Evolutionary conservation across 2,329 filamentous ascomycete species (phyloP).

Genomic region (Exophiala bonariae): DNA sequence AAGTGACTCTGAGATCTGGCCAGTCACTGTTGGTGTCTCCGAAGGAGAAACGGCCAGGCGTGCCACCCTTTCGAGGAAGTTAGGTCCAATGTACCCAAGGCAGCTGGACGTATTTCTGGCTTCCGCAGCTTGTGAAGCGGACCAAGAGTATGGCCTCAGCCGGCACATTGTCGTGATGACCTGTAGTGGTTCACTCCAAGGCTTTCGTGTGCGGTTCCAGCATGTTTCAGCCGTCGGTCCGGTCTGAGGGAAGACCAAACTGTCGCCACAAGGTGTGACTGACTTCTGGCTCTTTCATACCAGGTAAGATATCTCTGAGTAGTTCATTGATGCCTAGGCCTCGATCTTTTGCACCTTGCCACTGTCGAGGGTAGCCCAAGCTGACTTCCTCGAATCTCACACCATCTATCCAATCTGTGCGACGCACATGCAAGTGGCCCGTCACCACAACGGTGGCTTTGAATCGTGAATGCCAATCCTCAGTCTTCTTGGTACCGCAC

Average conservation of each 20-base stretch:
- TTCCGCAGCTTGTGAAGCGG: too few relatives aligned
- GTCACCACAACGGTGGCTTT: slow-evolving; percentile 29
- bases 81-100: too few relatives aligned
- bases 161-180: too few relatives aligned
- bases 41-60: too few relatives aligned
- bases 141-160: too few relatives aligned
- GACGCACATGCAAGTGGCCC: slow-evolving; percentile 27
- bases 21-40: too few relatives aligned
- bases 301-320: slow-evolving; percentile 26
- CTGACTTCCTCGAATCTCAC: slow-evolving; percentile 29
- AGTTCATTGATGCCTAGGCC: slow-evolving; percentile 26
- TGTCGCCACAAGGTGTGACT: slow-evolving; percentile 20
- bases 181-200: too few relatives aligned
- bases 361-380: slow-evolving; percentile 28
- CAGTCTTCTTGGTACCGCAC: slow-evolving; percentile 28
- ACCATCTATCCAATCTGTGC: slow-evolving; percentile 28
- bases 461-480: slow-evolving; percentile 27
- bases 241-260: slow-evolving; percentile 8
- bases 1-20: too few relatives aligned
- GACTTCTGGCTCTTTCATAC: slow-evolving; percentile 19
- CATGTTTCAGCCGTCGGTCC: neutral
- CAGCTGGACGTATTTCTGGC: too few relatives aligned
- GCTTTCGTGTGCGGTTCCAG: neutral
- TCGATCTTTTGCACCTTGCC: slow-evolving; percentile 24
- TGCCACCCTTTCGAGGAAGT: too few relatives aligned